A percentile compares a stretch with the other conserved stretches of the same genome.
Conservation (phyloP, 1,284 basidiomycete genomes). For the Taiwanofungus camphoratus region DNA sequence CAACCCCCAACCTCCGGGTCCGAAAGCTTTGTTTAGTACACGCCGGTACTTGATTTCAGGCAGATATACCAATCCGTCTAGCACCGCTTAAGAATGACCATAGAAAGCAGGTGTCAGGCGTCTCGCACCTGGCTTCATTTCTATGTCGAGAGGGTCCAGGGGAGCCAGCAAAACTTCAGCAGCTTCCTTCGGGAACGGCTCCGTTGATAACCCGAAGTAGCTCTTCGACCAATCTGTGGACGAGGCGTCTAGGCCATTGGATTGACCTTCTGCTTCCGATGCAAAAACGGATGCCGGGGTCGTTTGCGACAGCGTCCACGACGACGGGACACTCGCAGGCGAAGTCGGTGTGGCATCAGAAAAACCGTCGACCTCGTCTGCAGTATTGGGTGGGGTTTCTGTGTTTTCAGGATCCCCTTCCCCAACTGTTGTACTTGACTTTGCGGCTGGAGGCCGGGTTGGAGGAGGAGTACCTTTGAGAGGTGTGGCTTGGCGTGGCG, state of each 20-base stretch:
- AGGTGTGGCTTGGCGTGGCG: neutral
- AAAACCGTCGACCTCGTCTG: constrained; percentile 17
- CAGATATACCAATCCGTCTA: constrained; percentile 92
- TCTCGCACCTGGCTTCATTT: constrained; percentile 87
- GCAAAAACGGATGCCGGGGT: constrained; percentile 2
- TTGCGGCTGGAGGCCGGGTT: constrained; percentile 11
- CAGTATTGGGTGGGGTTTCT: constrained; percentile 14
- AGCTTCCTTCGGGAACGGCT: constrained; percentile 77
- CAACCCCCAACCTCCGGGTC: constrained; percentile 96
- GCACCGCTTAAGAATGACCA: neutral
- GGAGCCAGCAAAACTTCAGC: constrained; percentile 73
- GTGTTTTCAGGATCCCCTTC: constrained; percentile 17
- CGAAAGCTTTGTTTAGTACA: constrained; percentile 90
- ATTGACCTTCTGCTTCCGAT: constrained; percentile 2
- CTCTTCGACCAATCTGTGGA: constrained; percentile 79
- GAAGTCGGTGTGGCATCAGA: constrained; percentile 14
- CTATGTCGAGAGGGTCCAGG: constrained; percentile 75
- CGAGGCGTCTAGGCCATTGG: constrained; percentile 11
- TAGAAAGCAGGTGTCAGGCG: neutral
- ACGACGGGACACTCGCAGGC: constrained; percentile 21
- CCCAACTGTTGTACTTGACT: constrained; percentile 17
- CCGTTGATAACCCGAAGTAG: constrained; percentile 76
- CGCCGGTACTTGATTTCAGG: constrained; percentile 99
- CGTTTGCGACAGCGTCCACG: neutral
- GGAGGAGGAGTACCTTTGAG: neutral